A percentile compares a stretch with the other conserved stretches of the same genome.
phyloP scores from a whole-genome alignment of 257 asterid species.

The Solanum arcanum region DNA sequence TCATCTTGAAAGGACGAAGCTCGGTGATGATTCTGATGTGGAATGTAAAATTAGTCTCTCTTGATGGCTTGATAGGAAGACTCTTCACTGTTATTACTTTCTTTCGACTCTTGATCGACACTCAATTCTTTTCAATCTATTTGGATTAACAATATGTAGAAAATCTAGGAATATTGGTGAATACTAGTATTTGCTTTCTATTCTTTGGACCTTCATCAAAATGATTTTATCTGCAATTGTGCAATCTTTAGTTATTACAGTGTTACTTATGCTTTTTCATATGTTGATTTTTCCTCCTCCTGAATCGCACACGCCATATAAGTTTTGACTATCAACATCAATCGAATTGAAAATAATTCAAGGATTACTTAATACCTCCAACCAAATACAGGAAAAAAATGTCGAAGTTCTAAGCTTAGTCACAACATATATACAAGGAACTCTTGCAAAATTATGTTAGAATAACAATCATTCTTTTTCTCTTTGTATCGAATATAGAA shows the following conservation, averaged over 20 bases:
- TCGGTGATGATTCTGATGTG: conserved; percentile 6
- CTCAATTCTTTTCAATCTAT: conserved; percentile 35
- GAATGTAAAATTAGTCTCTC: conserved; percentile 19
- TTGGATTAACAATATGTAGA: conserved; percentile 34
- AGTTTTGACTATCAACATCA: background rate
- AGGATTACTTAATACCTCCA: too few relatives aligned
- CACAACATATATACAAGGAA: background rate
- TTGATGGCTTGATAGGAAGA: conserved; percentile 16
- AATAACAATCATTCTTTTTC: background rate
- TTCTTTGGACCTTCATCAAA: background rate
- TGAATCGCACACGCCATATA: background rate
- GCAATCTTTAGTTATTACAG: background rate
- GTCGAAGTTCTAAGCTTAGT: background rate
- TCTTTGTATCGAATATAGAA: background rate
- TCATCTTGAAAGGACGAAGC: conserved; percentile 28
- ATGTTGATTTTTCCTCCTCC: background rate
- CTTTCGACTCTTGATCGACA: conserved; percentile 8
- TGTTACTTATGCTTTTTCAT: background rate
- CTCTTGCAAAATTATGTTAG: background rate
- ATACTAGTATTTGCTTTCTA: conserved; percentile 16
- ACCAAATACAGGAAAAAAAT: background rate
- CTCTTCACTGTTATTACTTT: conserved; percentile 4
- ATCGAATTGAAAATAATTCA: background rate
- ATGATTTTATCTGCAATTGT: background rate
- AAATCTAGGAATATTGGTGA: conserved; percentile 28